Evolutionary conservation across 2,329 filamentous ascomycete species (phyloP).

Genomic region (Colletotrichum falcatum): DNA sequence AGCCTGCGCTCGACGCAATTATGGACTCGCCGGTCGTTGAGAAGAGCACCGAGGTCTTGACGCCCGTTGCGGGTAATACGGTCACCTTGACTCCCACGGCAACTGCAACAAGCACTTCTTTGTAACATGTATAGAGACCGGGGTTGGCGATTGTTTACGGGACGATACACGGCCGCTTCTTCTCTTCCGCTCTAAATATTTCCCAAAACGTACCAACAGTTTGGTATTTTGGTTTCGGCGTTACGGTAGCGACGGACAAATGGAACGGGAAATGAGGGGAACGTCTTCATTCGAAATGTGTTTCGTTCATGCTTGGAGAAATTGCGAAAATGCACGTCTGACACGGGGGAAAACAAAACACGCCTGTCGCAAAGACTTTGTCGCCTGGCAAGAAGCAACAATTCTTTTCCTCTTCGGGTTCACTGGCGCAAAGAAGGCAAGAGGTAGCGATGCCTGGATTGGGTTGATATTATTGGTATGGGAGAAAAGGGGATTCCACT

Average conservation of each 20-base stretch:
- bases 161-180: slow-evolving; percentile 9
- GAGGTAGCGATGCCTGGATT: slow-evolving; percentile 7
- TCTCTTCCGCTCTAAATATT: slow-evolving; percentile 26
- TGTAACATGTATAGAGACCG: slow-evolving; percentile 51
- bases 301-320: slow-evolving; percentile 8
- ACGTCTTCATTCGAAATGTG: background rate
- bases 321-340: slow-evolving; percentile 12
- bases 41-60: slow-evolving; percentile 46
- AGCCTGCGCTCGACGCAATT: slow-evolving; percentile 50
- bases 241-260: slow-evolving; percentile 33
- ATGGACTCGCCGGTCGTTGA: slow-evolving; percentile 50
- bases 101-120: slow-evolving; percentile 39
- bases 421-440: slow-evolving; percentile 28
- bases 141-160: background rate
- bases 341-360: background rate
- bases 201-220: slow-evolving; percentile 5
- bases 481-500: slow-evolving; percentile 18
- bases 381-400: slow-evolving; percentile 11
- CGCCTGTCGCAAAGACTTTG: slow-evolving; percentile 1
- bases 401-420: slow-evolving; percentile 5
- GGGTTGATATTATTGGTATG: slow-evolving; percentile 16
- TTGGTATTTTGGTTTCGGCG: slow-evolving; percentile 32
- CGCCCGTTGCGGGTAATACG: slow-evolving; percentile 21
- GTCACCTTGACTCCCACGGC: slow-evolving; percentile 28
- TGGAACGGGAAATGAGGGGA: slow-evolving; percentile 18